Evolutionary conservation across 164 flowering plant genomes (phyloP).

Genomic region (Euptelea pleiosperma): DNA sequence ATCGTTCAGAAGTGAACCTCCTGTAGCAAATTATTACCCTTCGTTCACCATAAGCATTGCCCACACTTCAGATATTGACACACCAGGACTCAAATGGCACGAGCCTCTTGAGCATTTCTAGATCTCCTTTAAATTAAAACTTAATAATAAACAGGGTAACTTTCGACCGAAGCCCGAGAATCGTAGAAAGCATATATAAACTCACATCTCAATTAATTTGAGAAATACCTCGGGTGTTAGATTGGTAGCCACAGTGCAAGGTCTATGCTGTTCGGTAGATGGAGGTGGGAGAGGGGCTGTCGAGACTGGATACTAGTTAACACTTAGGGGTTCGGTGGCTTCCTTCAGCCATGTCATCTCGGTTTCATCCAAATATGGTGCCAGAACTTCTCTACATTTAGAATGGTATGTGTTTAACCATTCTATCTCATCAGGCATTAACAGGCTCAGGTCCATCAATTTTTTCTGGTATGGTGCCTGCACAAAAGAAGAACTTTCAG

Average conservation of each 20-base stretch:
- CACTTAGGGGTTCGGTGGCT: slow-evolving; percentile 72
- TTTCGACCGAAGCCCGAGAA: neutral
- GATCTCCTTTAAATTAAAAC: too few species aligned
- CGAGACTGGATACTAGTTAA: slow-evolving; percentile 3
- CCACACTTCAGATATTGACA: too few species aligned
- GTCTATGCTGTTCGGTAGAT: too few species aligned
- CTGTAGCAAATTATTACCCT: too few species aligned
- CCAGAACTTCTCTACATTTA: slow-evolving; percentile 63
- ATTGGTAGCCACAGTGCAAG: neutral
- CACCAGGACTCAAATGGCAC: too few species aligned
- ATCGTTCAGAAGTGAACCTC: too few species aligned
- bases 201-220: neutral
- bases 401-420: slow-evolving; percentile 90
- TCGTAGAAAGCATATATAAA: neutral
- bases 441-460: slow-evolving; percentile 60
- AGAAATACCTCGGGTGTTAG: neutral
- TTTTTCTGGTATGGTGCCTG: slow-evolving; percentile 97
- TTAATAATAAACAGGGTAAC: too few species aligned
- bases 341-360: slow-evolving; percentile 77
- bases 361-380: slow-evolving; percentile 55
- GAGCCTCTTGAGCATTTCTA: too few species aligned
- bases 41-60: too few species aligned
- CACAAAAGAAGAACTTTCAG: neutral
- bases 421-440: slow-evolving; percentile 67
- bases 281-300: neutral